These are phyloP conservation scores for Scheffersomyces segobiensis DNA, from an alignment of 1,139 yeast species.

Conservation along the genomic window DNA sequence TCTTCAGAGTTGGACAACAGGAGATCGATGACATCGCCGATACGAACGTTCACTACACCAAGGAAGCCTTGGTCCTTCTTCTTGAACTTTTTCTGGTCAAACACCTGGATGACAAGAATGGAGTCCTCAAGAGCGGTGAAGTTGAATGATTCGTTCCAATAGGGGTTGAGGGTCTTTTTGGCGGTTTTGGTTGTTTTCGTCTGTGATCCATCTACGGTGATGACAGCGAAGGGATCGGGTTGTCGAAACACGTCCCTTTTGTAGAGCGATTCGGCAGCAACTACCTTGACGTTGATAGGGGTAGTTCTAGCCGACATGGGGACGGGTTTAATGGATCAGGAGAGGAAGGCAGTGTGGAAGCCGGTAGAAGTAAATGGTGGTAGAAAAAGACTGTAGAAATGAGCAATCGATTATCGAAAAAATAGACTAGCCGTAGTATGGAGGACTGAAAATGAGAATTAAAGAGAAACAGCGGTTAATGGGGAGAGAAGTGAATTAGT, in stretches of 20 bases:
- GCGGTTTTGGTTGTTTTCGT: slow-evolving; percentile 94
- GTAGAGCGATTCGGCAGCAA: slow-evolving; percentile 94
- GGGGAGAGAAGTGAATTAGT: neutral
- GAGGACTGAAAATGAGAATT: neutral
- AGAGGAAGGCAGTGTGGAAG: neutral
- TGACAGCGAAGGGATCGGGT: slow-evolving; percentile 97
- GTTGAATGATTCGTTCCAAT: slow-evolving; percentile 94
- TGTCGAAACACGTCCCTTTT: slow-evolving; percentile 93
- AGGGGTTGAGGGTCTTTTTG: slow-evolving; percentile 91
- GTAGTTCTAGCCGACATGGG: slow-evolving; percentile 23
- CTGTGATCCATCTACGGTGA: slow-evolving; percentile 95
- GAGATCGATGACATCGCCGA: slow-evolving; percentile 86
- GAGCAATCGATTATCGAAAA: neutral
- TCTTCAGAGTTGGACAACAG: slow-evolving; percentile 62
- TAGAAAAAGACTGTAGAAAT: neutral
- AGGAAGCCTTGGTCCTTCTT: slow-evolving; percentile 98
- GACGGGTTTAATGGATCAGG: neutral
- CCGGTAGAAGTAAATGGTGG: neutral
- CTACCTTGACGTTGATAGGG: slow-evolving; percentile 69
- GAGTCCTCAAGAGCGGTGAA: slow-evolving; percentile 78
- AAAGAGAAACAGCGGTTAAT: neutral
- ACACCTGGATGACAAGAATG: slow-evolving; percentile 87
- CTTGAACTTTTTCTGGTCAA: slow-evolving; percentile 95
- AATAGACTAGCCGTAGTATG: neutral
- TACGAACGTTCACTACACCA: slow-evolving; percentile 90